Percentiles rank a stretch among this genome's conserved stretches.
phyloP scores from a whole-genome alignment of 305 asterid species.

The Solanum chacoense region DNA sequence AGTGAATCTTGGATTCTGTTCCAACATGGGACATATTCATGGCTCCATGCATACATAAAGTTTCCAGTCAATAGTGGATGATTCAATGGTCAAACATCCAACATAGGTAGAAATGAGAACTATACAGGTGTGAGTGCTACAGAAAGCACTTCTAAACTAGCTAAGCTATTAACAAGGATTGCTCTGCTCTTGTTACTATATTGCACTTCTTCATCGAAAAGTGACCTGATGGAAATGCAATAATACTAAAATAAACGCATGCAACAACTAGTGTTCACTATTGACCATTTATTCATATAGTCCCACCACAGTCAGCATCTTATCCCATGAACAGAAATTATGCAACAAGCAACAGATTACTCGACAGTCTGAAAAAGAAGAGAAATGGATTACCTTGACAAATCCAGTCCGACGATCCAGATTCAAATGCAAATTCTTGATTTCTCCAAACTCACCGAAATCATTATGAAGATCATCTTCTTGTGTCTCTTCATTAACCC shows the following conservation, averaged over 20 bases:
- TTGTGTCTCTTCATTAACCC: conserved; percentile 93
- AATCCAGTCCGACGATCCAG: conserved; percentile 90
- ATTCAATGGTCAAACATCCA: background rate
- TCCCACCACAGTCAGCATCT: background rate
- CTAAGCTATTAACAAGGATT: background rate
- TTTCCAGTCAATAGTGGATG: background rate
- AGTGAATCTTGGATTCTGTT: background rate
- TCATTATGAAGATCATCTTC: conserved; percentile 73
- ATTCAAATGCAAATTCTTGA: conserved; percentile 79
- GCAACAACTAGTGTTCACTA: background rate
- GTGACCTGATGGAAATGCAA: background rate
- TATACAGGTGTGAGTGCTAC: background rate
- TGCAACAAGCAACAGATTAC: background rate
- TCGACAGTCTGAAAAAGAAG: background rate
- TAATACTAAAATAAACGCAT: background rate
- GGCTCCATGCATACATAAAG: background rate
- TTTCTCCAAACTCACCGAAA: conserved; percentile 80
- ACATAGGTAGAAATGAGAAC: background rate
- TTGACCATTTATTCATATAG: background rate
- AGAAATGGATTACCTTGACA: conserved; percentile 56
- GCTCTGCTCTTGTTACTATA: background rate
- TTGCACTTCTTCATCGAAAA: background rate
- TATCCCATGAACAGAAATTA: background rate
- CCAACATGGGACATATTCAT: background rate
- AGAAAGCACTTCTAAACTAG: background rate